Base-by-base conservation (phyloP, 306 rosid species). In the Cicer bijugum region DNA sequence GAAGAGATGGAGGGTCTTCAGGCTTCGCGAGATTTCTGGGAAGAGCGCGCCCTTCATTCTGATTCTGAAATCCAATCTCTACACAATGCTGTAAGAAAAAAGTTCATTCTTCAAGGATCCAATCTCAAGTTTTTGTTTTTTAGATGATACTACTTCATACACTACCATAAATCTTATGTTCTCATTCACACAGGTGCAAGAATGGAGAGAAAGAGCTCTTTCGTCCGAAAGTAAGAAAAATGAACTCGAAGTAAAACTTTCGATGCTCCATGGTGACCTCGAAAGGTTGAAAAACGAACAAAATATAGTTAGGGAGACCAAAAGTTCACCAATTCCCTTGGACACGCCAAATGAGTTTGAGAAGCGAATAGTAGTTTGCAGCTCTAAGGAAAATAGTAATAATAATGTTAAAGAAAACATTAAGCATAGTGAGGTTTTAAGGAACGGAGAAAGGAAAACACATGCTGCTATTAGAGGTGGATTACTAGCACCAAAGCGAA, bases 1-100 rank as follows among this genome's bases (percentile, higher is more conserved):
- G 89, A 88, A 79, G 98, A 94, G 83, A 94, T 91, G 91, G 96
- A 88, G 78, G 95, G 88, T 66, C 74, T 94, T 80, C 96, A 94
- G 44, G 85, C 93, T 82, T 94, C 95, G 63, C 90, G 98, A 9
- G 86, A 88, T 75, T 89, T 86, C 69, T 94, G 96, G 98, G 91
- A 94, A 89, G 90, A 87, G 53, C 88, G 70, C 2, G 95, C 96
- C 37, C 59, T 69, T 4, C 77, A 87, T 57, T 86, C 96, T 6
- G 86, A 89, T 80, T 68, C 59, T 69, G 88, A 87, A 60, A 81
- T 87, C 20, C 87, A 88, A 57, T 85, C 90, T 57, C 86, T 91
- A 3, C 74, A 82, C 45, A 78, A 81, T 16, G 23, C 73, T 63
- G 97, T 89, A 85, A 86, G 89, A 81, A 48, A 48, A 10, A 66